Base-by-base conservation (phyloP, 805 yeast species). In the Ogataea nonfermentans region DNA sequence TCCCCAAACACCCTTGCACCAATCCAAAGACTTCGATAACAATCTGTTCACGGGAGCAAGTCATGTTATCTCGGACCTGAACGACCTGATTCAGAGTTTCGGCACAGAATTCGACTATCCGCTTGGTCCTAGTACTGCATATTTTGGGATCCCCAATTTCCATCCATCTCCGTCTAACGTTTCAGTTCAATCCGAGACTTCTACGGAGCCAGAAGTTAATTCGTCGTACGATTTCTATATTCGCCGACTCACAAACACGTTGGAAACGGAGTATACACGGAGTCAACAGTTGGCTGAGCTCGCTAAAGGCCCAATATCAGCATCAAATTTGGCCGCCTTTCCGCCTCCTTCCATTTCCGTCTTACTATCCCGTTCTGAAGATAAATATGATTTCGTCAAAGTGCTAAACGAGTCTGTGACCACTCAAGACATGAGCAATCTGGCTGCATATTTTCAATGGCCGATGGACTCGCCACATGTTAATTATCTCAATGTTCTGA, bases 31-130 rank as follows among this genome's bases (percentile, higher is more conserved):
- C 28, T 25, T 62, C 2, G 63, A 62, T 36, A 53, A 55, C 28
- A 60, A 51, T 27, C 43, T 65, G 4, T 51, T 65, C 39, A 51
- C 57, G 31, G 67, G 65, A 27, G 67, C 67, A 4, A 55, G 65
- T 13, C 51, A 56, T 36, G 46, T 65, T 38, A 65, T 65, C 34
- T 53, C 61, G 9, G 67, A 65, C 37, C 48, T 65, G 37, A 63
- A 63, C 40, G 65, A 58, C 12, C 41, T 65, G 35, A 61, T 65
- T 29, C 55, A 57, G 24, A 54, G 53, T 10, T 56, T 61, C 41
- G 52, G 51, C 10, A 26, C 42, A 9, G 63, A 61, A 19, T 47
- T 51, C 23, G 52, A 49, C 19, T 46, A 46, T 13, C 51, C 53
- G 11, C 29, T 41, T 10, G 35, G 32, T 14, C 31, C 11, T 23